Evolutionary conservation across 2,329 filamentous ascomycete genomes (phyloP).

Genomic region (Apiospora aurea): DNA sequence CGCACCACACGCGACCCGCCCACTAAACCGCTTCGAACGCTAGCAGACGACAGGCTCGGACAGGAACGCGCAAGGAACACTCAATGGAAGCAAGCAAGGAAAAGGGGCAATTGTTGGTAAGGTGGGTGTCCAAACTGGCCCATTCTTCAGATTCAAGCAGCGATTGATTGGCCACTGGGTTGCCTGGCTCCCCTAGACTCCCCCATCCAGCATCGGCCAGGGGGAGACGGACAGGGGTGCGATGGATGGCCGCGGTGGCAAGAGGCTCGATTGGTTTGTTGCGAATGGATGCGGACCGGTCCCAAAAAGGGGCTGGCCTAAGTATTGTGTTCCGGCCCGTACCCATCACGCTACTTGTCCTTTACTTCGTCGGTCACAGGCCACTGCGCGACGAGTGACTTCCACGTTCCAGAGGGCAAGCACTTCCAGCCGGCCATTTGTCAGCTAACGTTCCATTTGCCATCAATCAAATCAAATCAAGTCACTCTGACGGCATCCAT

Average conservation of each 20-base stretch:
- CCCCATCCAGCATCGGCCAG: neutral
- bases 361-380: constrained; percentile 9
- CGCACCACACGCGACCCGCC: constrained; percentile 13
- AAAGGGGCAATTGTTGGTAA: constrained; percentile 17
- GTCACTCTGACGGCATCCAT: neutral
- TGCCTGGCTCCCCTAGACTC: neutral
- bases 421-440: neutral
- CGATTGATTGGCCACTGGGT: constrained; percentile 2
- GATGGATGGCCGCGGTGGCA: neutral
- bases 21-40: constrained; percentile 2
- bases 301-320: constrained; percentile 19
- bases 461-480: neutral
- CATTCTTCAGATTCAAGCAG: constrained; percentile 16
- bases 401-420: neutral
- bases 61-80: constrained; percentile 19
- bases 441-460: neutral
- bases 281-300: constrained; percentile 13
- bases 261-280: constrained; percentile 12
- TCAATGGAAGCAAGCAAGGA: constrained; percentile 19
- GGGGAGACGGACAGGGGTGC: neutral
- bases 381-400: neutral
- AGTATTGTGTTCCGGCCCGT: constrained; percentile 21
- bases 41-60: neutral
- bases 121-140: neutral
- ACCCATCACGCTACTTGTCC: constrained; percentile 16